Conservation (phyloP, 495 filamentous ascomycete species). For the Tuber magnatum region DNA sequence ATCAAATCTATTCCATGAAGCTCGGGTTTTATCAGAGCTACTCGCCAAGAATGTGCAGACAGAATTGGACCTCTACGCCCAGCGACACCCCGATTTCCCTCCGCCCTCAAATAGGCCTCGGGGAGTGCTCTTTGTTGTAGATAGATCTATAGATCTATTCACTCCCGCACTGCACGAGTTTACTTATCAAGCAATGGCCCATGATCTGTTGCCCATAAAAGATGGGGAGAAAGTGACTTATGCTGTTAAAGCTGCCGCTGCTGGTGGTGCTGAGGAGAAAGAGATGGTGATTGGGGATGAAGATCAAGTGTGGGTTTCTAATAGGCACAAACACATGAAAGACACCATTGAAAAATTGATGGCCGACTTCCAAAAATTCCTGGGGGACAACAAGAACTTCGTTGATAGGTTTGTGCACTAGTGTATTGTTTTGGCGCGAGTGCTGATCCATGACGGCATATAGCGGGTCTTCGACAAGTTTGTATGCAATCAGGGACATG, state of each 20-base stretch:
- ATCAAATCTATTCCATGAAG: slow-evolving; percentile 68
- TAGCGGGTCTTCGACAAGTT: slow-evolving; percentile 58
- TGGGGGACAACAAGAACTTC: slow-evolving; percentile 89
- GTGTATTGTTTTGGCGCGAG: background rate
- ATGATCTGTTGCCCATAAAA: slow-evolving; percentile 79
- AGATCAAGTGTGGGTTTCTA: slow-evolving; percentile 87
- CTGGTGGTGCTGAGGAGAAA: slow-evolving; percentile 71
- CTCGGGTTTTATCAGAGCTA: slow-evolving; percentile 73
- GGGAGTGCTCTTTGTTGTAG: slow-evolving; percentile 76
- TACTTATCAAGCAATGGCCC: slow-evolving; percentile 96
- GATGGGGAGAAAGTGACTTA: slow-evolving; percentile 85
- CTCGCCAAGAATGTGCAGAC: slow-evolving; percentile 87
- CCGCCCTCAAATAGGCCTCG: slow-evolving; percentile 71
- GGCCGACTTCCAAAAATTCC: slow-evolving; percentile 83
- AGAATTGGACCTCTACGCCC: slow-evolving; percentile 77
- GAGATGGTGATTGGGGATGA: slow-evolving; percentile 84
- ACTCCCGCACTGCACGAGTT: slow-evolving; percentile 90
- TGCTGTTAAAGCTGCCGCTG: slow-evolving; percentile 50
- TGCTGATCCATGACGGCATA: slow-evolving; percentile 32
- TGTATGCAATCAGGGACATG: slow-evolving; percentile 96
- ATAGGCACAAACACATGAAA: slow-evolving; percentile 93
- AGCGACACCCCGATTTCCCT: slow-evolving; percentile 75
- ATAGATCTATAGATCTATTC: slow-evolving; percentile 84
- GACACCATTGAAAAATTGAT: slow-evolving; percentile 92
- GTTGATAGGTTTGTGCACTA: slow-evolving; percentile 53